Conservation (phyloP, 345 rosid species). For the Sonneratia alba region DNA sequence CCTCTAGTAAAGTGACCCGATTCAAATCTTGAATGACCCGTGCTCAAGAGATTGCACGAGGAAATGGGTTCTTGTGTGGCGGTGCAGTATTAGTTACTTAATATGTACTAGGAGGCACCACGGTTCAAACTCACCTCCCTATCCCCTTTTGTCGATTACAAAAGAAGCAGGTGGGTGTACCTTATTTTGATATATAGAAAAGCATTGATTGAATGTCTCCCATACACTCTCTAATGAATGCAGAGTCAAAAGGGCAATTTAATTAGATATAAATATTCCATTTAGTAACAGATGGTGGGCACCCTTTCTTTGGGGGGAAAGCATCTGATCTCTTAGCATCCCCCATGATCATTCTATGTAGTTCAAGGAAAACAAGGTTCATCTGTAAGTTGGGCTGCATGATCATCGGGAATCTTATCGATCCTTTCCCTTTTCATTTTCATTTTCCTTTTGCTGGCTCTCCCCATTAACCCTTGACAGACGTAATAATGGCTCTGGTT, state of each 20-base stretch:
- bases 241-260: background rate
- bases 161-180: too few species aligned
- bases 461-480: background rate
- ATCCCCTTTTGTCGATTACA: too few species aligned
- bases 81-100: too few species aligned
- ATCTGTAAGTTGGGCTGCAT: background rate
- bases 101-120: too few species aligned
- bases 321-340: background rate
- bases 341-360: background rate
- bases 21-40: too few species aligned
- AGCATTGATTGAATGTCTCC: too few species aligned
- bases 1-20: too few species aligned
- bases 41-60: too few species aligned
- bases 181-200: too few species aligned
- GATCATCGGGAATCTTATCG: background rate
- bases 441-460: background rate
- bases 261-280: background rate
- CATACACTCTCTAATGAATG: background rate
- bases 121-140: too few species aligned
- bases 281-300: background rate
- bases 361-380: constrained; percentile 2
- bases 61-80: too few species aligned
- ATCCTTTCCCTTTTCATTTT: background rate
- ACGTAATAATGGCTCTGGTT: background rate
- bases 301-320: background rate